phyloP scores from a whole-genome alignment of 2,329 filamentous ascomycete genomes.

The Mollisiaceae sp. region DNA sequence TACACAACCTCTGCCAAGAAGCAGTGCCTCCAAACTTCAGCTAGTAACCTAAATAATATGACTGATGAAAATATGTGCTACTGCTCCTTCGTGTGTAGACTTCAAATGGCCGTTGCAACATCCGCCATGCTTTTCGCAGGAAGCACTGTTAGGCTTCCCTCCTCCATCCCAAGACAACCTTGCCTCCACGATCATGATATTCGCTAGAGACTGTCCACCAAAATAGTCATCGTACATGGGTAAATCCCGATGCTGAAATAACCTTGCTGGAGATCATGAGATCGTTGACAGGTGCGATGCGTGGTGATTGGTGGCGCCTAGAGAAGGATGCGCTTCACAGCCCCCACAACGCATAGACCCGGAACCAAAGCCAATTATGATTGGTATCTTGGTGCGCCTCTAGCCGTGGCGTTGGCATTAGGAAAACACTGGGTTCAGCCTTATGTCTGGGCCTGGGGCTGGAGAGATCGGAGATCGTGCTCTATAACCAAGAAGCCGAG shows the following conservation, averaged over 20 bases:
- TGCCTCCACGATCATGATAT: conserved; percentile 10
- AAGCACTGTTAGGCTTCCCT: background rate
- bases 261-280: background rate
- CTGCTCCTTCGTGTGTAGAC: background rate
- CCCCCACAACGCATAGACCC: background rate
- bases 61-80: background rate
- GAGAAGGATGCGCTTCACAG: conserved; percentile 1
- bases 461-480: background rate
- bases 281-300: background rate
- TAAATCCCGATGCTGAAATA: conserved; percentile 1
- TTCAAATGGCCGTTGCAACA: background rate
- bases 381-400: background rate
- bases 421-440: background rate
- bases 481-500: background rate
- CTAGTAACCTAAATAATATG: background rate
- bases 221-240: background rate
- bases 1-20: background rate
- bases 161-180: background rate
- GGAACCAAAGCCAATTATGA: background rate
- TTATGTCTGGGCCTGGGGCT: background rate
- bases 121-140: background rate
- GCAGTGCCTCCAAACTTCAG: background rate
- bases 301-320: background rate
- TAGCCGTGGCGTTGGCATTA: background rate
- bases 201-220: background rate